Percentiles rank a stretch among this genome's conserved stretches.
phyloP scores from a whole-genome alignment of 176 grass and related monocot species.

The Thinopyrum elongatum region DNA sequence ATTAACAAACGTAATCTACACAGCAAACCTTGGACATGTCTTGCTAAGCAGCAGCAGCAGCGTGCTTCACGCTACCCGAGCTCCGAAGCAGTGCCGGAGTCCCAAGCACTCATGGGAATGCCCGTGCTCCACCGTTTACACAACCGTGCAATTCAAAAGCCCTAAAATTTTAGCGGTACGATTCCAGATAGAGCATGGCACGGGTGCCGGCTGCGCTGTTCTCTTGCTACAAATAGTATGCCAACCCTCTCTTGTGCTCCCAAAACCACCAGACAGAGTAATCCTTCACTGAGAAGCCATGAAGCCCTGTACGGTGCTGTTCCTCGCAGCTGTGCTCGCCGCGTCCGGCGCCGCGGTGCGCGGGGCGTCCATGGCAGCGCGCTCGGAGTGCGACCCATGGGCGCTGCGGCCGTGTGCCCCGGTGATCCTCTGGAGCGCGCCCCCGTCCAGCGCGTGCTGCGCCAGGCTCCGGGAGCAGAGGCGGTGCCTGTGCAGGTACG shows the following conservation, averaged over 20 bases:
- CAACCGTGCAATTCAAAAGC: not conserved
- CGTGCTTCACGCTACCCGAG: not conserved
- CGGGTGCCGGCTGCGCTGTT: too few species aligned
- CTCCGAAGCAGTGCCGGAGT: not conserved
- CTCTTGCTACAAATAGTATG: constrained; percentile 18
- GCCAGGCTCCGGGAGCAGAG: constrained; percentile 50
- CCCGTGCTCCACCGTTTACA: not conserved
- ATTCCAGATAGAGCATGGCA: not conserved
- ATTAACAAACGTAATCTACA: not conserved
- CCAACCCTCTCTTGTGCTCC: not conserved
- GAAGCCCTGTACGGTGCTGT: constrained; percentile 10
- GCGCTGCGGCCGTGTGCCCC: constrained; percentile 48
- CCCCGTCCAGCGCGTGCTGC: constrained; percentile 54
- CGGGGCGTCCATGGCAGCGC: not conserved
- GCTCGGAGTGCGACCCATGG: constrained; percentile 55
- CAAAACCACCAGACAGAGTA: not conserved
- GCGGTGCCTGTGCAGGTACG: constrained; percentile 70
- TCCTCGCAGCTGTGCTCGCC: not conserved
- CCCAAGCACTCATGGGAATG: not conserved
- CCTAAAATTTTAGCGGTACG: not conserved
- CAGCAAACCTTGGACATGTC: too few species aligned
- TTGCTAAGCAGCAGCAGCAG: not conserved
- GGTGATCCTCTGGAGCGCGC: constrained; percentile 38
- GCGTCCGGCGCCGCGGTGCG: not conserved
- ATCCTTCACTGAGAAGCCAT: constrained; percentile 19